These are phyloP conservation scores for Dalbergia cochinchinensis DNA, from an alignment of 306 rosid genomes.

Conservation along the genomic window DNA sequence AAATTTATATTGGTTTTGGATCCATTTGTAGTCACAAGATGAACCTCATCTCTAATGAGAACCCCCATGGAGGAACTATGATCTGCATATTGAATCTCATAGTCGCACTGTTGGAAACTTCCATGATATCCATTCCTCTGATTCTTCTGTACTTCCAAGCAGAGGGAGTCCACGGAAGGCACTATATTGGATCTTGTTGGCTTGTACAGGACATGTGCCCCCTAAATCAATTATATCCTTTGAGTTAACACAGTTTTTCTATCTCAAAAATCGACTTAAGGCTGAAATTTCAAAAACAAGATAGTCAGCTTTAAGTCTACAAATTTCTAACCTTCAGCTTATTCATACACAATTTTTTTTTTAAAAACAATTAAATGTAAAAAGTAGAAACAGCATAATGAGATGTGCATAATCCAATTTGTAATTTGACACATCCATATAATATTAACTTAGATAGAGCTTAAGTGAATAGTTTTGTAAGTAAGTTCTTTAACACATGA, in stretches of 20 bases:
- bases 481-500: slow-evolving; percentile 13
- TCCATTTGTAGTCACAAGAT: slow-evolving; percentile 63
- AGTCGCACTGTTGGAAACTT: slow-evolving; percentile 77
- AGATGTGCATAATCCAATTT: slow-evolving; percentile 3
- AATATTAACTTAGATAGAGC: slow-evolving; percentile 17
- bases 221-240: slow-evolving; percentile 61
- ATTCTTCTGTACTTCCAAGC: slow-evolving; percentile 69
- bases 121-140: slow-evolving; percentile 51
- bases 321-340: slow-evolving; percentile 24
- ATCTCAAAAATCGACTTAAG: slow-evolving; percentile 18
- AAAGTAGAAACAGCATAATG: not conserved
- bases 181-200: slow-evolving; percentile 65
- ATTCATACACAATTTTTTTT: not conserved
- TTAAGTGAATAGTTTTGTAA: not conserved
- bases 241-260: slow-evolving; percentile 39
- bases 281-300: slow-evolving; percentile 28
- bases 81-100: slow-evolving; percentile 86
- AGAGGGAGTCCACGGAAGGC: slow-evolving; percentile 59
- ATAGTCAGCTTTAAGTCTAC: slow-evolving; percentile 8
- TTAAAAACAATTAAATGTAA: no score
- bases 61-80: slow-evolving; percentile 85
- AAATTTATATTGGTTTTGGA: slow-evolving; percentile 64
- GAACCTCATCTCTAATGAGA: slow-evolving; percentile 74
- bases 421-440: not conserved
- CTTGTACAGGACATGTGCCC: slow-evolving; percentile 74